Conservation (phyloP, 257 asterid genomes). For the Forsythia viridissima region DNA sequence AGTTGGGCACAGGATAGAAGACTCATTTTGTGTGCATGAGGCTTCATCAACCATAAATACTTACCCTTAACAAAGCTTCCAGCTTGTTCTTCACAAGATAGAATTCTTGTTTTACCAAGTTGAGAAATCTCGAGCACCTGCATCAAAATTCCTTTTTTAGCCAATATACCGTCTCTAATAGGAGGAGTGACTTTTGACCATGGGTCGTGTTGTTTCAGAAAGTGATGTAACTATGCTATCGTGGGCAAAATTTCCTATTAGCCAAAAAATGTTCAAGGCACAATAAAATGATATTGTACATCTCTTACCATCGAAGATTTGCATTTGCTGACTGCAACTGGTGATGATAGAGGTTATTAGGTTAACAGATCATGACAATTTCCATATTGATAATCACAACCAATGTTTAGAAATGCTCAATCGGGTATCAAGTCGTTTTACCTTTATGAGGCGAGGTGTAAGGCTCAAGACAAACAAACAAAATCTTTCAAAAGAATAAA, state of each 20-base stretch:
- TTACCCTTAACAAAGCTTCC: constrained; percentile 71
- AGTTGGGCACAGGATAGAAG: not conserved
- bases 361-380: not conserved
- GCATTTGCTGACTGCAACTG: not conserved
- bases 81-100: constrained; percentile 68
- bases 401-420: not conserved
- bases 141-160: constrained; percentile 14
- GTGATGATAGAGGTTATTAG: not conserved
- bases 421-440: not conserved
- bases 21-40: not conserved
- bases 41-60: constrained; percentile 1
- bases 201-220: not conserved
- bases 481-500: not conserved
- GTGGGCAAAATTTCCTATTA: not conserved
- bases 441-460: no score
- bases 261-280: not conserved
- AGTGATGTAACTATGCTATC: not conserved
- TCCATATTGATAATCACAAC: no score
- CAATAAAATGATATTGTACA: not conserved
- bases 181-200: not conserved
- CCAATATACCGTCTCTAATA: not conserved
- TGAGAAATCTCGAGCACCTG: constrained; percentile 76
- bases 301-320: not conserved
- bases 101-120: constrained; percentile 64
- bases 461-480: no score